A percentile compares a stretch with the other conserved stretches of the same genome.
These are phyloP conservation scores for Helenozyma rhizophorensis DNA, from an alignment of 805 yeast species.

Conservation along the genomic window DNA sequence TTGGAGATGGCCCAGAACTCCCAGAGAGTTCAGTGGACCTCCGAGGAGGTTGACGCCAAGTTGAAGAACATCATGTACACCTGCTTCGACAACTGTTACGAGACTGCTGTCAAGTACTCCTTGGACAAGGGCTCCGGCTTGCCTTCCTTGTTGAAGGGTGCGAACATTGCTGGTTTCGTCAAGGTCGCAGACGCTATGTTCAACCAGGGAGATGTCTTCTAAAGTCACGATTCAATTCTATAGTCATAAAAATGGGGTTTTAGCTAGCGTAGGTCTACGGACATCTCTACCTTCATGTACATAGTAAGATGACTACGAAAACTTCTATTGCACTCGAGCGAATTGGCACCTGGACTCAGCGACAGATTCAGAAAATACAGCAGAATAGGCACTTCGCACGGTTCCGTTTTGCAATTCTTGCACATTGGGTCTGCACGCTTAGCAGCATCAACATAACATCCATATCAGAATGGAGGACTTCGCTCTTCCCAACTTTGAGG, in stretches of 20 bases:
- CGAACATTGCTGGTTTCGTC: constrained; percentile 97
- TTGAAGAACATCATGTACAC: constrained; percentile 89
- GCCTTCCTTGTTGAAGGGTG: constrained; percentile 97
- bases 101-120: constrained; percentile 77
- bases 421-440: too few relatives aligned
- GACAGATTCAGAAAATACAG: too few relatives aligned
- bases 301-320: too few relatives aligned
- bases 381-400: too few relatives aligned
- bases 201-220: constrained; percentile 83
- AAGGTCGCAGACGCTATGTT: constrained; percentile 99
- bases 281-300: too few relatives aligned
- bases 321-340: too few relatives aligned
- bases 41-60: constrained; percentile 88
- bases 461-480: too few relatives aligned
- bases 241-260: too few relatives aligned
- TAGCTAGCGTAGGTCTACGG: not conserved
- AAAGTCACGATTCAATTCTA: constrained; percentile 11
- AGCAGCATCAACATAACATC: too few relatives aligned
- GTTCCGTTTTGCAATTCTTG: too few relatives aligned
- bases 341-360: too few relatives aligned
- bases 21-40: constrained; percentile 84
- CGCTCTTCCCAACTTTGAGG: constrained; percentile 9
- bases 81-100: constrained; percentile 90
- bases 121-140: constrained; percentile 62
- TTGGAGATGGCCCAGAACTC: constrained; percentile 99